phyloP scores from a whole-genome alignment of 306 rosid species.

The Gynostemma pentaphyllum region DNA sequence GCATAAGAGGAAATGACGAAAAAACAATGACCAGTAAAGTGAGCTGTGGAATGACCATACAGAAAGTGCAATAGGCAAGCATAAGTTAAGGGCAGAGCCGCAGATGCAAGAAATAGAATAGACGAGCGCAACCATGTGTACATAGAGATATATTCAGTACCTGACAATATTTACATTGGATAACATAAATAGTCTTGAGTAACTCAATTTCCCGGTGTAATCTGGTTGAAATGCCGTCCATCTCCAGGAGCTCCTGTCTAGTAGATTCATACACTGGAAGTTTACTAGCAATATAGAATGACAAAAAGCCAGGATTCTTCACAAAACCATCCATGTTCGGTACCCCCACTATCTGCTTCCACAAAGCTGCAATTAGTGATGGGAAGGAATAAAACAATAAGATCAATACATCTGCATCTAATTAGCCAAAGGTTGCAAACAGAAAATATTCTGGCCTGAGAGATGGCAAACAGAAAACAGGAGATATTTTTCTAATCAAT shows the following conservation, averaged over 20 bases:
- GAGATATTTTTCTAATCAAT: not conserved
- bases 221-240: constrained; percentile 77
- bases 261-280: constrained; percentile 89
- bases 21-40: not conserved
- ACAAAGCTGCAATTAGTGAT: constrained; percentile 51
- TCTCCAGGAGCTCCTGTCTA: constrained; percentile 91
- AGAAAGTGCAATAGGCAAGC: not conserved
- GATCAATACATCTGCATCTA: not conserved
- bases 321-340: constrained; percentile 72
- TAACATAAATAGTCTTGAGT: constrained; percentile 62
- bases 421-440: not conserved
- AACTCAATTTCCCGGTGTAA: constrained; percentile 89
- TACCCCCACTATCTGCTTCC: constrained; percentile 72
- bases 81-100: not conserved
- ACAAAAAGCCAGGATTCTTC: constrained; percentile 71
- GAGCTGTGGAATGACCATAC: not conserved
- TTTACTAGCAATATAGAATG: constrained; percentile 87
- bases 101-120: not conserved
- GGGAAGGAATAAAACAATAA: not conserved
- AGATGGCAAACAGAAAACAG: constrained; percentile 6
- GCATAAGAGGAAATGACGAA: constrained; percentile 23
- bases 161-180: constrained; percentile 67
- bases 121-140: not conserved
- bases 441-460: not conserved
- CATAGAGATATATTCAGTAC: constrained; percentile 24